Evolutionary conservation across 345 rosid species (phyloP), one percentile per base, ranked within the genome.

Genomic region (Carallia brachiata): DNA sequence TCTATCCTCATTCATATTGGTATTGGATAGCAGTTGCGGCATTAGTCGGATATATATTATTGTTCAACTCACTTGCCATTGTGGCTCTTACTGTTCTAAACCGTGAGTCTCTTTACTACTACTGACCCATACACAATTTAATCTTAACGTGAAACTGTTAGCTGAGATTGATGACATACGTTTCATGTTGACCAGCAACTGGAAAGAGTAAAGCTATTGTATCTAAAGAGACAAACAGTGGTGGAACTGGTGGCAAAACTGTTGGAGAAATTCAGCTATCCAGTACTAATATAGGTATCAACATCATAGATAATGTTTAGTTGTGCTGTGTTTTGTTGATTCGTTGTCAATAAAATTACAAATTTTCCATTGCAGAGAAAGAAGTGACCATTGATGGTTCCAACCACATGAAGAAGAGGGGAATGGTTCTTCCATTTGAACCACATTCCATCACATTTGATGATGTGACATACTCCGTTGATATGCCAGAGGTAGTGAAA

Each of bases 341-440:
- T 17, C 34, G 5, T 23, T 23, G 32, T 19, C 17, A 50, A 52
- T 34, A 8, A 0, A 36, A 15, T 19, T 47, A 30, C 30, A 30
- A 18, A 54, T 30, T 17, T 63, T 63, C 30, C 28, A 40, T 5
- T 30, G 50, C 60, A 72, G 70, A 7, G 36, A 48, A 2, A 31
- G 75, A 50, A 39, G 36, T 4, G 54, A 68, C 48, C 36, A 30
- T 6, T 9, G 70, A 44, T 1, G 36, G 69, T 52, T 64, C 48
- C 19, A 18, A 60, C n/a, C 68, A 63, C 30, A 56, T 62, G 36
- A 86, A 71, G 74, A 86, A 75, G 62, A 83, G 47, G 74, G 97
- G 95, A 73, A 86, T 87, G 90, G 83, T 89, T 63, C 88, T 91
- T 79, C 95, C 97, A 65, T 91, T 87, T 73, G 84, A 86, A 78